Base-by-base conservation (phyloP, 345 rosid species). In the Xanthoceras sorbifolium region DNA sequence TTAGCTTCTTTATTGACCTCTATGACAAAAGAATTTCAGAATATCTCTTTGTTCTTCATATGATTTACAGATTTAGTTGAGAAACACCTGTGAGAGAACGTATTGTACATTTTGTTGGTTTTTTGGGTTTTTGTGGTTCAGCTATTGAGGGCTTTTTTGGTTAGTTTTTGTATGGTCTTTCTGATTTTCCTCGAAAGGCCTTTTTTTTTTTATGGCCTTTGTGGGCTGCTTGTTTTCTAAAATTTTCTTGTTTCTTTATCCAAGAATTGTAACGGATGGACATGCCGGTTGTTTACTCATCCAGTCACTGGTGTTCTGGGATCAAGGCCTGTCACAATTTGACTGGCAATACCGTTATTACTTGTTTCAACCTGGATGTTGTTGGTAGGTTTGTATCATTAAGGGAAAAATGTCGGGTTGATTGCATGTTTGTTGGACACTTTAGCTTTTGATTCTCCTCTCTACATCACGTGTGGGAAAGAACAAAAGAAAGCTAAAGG, bases 351-450 rank as follows among this genome's bases (percentile, higher is more conserved):
- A 15, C 22, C 36, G 25, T 0, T 1, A 50, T 46, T 48, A 26
- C 31, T 50, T 20, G 3, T 5, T 15, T 57, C 28, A 57, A 3
- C 11, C 26, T 7, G 61, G 18, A 17, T 67, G 71, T 40, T 25
- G 31, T 38, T 38, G 71, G 71, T 67, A 23, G 54, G 71, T 36
- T 65, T 36, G 69, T 32, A 48, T 54, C 74, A 29, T 34, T 71
- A 20, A 55, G 74, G 29, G 17, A 22, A 52, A 55, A 11, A 36
- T 62, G 18, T 36, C n/a, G 29, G 66, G 46, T n/a, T 72, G 12
- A 42, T 4, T 32, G 48, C 31, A 54, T 20, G 36, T n/a, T 52
- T 32, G 29, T 71, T 3, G 31, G 48, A 52, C n/a, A 8, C 60
- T 48, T 29, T 6, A 54, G 63, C 15, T 26, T 38, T 60, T 29